Conservation (phyloP, 306 rosid genomes). For the Acacia crassicarpa region DNA sequence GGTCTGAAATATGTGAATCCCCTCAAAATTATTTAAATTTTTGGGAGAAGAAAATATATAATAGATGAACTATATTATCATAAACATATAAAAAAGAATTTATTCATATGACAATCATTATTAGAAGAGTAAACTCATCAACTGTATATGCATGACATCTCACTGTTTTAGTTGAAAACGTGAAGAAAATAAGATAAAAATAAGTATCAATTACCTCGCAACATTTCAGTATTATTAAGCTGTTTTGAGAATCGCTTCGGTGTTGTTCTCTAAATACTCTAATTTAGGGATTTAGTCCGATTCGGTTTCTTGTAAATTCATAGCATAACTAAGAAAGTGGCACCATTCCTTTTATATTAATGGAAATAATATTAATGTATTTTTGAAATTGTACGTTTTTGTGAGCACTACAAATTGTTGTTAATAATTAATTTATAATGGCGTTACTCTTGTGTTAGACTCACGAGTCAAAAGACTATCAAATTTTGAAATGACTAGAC, state of each 20-base stretch:
- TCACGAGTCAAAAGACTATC: neutral
- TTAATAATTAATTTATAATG: neutral
- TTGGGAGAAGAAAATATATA: neutral
- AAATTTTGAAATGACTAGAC: neutral
- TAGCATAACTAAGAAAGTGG: neutral
- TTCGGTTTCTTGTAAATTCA: neutral
- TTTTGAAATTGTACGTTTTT: neutral
- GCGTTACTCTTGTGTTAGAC: neutral
- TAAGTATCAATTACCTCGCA: constrained; percentile 21
- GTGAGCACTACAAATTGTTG: neutral
- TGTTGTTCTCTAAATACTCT: neutral
- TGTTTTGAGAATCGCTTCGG: neutral
- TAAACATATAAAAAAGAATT: neutral
- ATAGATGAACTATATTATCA: neutral
- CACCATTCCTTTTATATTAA: neutral
- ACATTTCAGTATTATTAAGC: constrained; percentile 10
- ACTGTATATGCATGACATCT: neutral
- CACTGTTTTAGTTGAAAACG: neutral
- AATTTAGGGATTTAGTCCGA: neutral
- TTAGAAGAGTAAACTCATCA: neutral
- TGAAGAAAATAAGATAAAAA: neutral
- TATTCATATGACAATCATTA: neutral
- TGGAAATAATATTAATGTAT: neutral
- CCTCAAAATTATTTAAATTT: neutral
- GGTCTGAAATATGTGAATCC: neutral